Evolutionary conservation across 169 alveolate genomes (phyloP).

Genomic region (Eimeria falciformis): DNA sequence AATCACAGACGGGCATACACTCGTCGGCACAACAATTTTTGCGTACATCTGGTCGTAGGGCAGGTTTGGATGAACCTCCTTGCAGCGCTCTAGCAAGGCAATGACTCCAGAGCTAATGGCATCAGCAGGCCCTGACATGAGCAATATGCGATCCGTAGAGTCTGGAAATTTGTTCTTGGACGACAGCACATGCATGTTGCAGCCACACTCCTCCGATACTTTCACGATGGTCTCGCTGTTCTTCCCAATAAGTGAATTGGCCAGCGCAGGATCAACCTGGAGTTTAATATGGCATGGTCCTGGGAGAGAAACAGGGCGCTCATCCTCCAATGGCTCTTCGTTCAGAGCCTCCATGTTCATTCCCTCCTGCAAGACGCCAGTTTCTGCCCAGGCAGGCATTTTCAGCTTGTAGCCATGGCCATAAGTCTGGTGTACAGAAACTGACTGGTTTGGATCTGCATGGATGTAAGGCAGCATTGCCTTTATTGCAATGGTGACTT

Average conservation of each 20-base stretch:
- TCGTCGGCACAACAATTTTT: constrained; percentile 45
- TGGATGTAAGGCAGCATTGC: constrained; percentile 76
- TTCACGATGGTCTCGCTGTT: constrained; percentile 30
- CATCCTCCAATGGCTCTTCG: constrained; percentile 54
- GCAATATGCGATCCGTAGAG: constrained; percentile 39
- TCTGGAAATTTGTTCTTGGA: constrained; percentile 61
- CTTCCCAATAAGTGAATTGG: constrained; percentile 69
- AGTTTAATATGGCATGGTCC: constrained; percentile 69
- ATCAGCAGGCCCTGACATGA: constrained; percentile 59
- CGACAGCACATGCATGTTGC: constrained; percentile 67
- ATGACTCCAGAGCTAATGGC: constrained; percentile 60
- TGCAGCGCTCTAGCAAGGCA: constrained; percentile 60
- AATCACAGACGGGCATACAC: constrained; percentile 53
- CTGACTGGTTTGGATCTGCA: constrained; percentile 71
- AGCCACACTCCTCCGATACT: constrained; percentile 43
- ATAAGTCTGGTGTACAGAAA: constrained; percentile 69
- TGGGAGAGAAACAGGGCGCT: constrained; percentile 47
- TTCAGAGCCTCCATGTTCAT: constrained; percentile 71
- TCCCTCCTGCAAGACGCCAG: constrained; percentile 65
- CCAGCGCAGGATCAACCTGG: constrained; percentile 60
- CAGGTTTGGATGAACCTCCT: constrained; percentile 73
- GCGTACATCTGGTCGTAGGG: constrained; percentile 77
- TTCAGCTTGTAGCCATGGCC: constrained; percentile 58
- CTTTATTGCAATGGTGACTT: constrained; percentile 41
- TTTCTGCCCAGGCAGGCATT: constrained; percentile 73